phyloP scores from a whole-genome alignment of 441 rosid genomes.

The Bruguiera hainesii region DNA sequence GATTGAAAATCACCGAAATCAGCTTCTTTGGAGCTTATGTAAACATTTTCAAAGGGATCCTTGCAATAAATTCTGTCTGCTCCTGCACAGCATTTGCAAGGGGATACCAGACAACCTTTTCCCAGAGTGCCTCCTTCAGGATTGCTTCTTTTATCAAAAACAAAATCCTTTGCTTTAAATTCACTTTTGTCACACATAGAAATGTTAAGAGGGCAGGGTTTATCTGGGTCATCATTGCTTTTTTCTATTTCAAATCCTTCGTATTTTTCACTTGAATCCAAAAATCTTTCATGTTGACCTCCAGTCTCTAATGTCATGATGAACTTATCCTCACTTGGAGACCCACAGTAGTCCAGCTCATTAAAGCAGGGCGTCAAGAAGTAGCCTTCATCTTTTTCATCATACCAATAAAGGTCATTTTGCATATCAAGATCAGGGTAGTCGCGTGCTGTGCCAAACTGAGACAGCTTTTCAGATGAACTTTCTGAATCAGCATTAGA shows the following conservation, averaged over 20 bases:
- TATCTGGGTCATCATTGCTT: slow-evolving; percentile 46
- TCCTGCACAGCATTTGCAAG: slow-evolving; percentile 23
- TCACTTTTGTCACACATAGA: slow-evolving; percentile 20
- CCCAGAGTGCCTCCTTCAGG: slow-evolving; percentile 21
- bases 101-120: slow-evolving; percentile 17
- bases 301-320: slow-evolving; percentile 41
- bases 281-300: slow-evolving; percentile 38
- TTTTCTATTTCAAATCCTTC: slow-evolving; percentile 44
- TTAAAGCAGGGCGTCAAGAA: slow-evolving; percentile 67
- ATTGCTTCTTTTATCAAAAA: slow-evolving; percentile 28
- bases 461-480: slow-evolving; percentile 73
- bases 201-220: slow-evolving; percentile 40
- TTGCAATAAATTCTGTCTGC: slow-evolving; percentile 14
- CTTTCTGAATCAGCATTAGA: slow-evolving; percentile 52
- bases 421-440: slow-evolving; percentile 63
- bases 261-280: slow-evolving; percentile 30
- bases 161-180: slow-evolving; percentile 22
- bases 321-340: slow-evolving; percentile 76
- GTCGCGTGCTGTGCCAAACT: slow-evolving; percentile 82
- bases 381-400: slow-evolving; percentile 66
- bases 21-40: slow-evolving; percentile 27
- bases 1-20: slow-evolving; percentile 25
- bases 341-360: slow-evolving; percentile 51
- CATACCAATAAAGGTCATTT: slow-evolving; percentile 54
- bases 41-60: slow-evolving; percentile 17